Percentiles rank a stretch among this genome's conserved stretches.
Conservation (phyloP, 2,329 filamentous ascomycete genomes). For the Ilyonectria robusta region DNA sequence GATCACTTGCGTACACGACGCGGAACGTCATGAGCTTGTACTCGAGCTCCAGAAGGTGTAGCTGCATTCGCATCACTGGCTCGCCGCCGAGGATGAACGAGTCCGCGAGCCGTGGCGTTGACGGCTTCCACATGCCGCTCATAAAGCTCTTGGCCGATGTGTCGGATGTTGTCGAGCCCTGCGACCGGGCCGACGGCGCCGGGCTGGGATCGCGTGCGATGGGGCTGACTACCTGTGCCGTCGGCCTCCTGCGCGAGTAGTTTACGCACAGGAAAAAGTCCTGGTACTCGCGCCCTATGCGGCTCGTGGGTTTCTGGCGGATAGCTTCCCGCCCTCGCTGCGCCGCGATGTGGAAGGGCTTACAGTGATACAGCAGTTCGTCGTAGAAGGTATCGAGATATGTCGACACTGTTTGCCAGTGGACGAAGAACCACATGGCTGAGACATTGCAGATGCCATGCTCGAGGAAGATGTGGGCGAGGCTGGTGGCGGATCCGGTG, state of each 20-base stretch:
- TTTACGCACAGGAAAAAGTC: constrained; percentile 52
- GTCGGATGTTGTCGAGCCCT: constrained; percentile 14
- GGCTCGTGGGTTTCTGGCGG: constrained; percentile 23
- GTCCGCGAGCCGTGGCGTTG: constrained; percentile 18
- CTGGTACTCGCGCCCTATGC: constrained; percentile 30
- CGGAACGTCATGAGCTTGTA: constrained; percentile 31
- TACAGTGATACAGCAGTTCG: constrained; percentile 40
- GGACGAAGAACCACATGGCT: constrained; percentile 30
- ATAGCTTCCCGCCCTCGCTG: constrained; percentile 47
- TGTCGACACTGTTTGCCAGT: constrained; percentile 22
- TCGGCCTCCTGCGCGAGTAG: constrained; percentile 42
- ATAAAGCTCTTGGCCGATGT: constrained; percentile 16
- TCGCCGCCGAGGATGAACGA: constrained; percentile 1
- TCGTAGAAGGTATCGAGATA: constrained; percentile 24
- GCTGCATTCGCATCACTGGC: constrained; percentile 24
- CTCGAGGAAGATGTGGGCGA: constrained; percentile 22
- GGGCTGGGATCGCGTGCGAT: constrained; percentile 19
- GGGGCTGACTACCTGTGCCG: neutral
- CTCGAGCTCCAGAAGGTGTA: constrained; percentile 29
- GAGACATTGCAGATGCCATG: constrained; percentile 20
- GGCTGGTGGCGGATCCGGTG: constrained; percentile 14
- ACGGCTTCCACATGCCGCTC: constrained; percentile 20
- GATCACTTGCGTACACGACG: constrained; percentile 27
- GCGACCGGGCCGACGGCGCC: constrained; percentile 23
- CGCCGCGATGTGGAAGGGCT: constrained; percentile 49